phyloP scores from a whole-genome alignment of 192 early-diverging fungal species.

The Coemansia sp. region DNA sequence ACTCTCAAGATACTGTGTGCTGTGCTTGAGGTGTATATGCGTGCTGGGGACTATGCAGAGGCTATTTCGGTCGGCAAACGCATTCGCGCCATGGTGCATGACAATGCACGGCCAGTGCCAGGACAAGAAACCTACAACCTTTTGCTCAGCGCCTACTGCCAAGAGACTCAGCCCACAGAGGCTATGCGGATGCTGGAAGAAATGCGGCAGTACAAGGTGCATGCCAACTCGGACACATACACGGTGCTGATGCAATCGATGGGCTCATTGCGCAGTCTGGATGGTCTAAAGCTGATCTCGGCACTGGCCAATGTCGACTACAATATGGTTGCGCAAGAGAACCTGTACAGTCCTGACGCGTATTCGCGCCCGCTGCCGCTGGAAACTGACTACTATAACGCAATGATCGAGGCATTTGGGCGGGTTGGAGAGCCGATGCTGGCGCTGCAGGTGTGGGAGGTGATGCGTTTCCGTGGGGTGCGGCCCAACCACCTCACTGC shows the following conservation, averaged over 20 bases:
- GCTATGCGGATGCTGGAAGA: conserved; percentile 46
- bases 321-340: conserved; percentile 26
- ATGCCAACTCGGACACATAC: conserved; percentile 41
- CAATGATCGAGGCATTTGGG: conserved; percentile 46
- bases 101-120: conserved; percentile 8
- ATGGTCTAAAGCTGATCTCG: conserved; percentile 37
- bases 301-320: conserved; percentile 49
- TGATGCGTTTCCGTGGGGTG: conserved; percentile 48
- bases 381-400: conserved; percentile 38
- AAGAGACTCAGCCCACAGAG: conserved; percentile 25
- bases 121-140: conserved; percentile 25
- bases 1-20: conserved; percentile 25
- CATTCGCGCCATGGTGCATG: conserved; percentile 29
- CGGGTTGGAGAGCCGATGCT: conserved; percentile 41
- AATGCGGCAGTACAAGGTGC: conserved; percentile 38
- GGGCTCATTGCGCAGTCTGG: conserved; percentile 41
- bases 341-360: not conserved
- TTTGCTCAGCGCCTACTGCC: conserved; percentile 42
- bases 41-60: conserved; percentile 40
- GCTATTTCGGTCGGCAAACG: conserved; percentile 49
- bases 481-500: conserved; percentile 44
- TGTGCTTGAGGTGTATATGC: conserved; percentile 44
- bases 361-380: conserved; percentile 23
- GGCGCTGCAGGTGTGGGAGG: conserved; percentile 50
- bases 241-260: conserved; percentile 28